Percentiles rank a stretch among this genome's conserved stretches.
Evolutionary conservation across 768 basidiomycete genomes (phyloP).

Genomic region (Tricholoma terreum): DNA sequence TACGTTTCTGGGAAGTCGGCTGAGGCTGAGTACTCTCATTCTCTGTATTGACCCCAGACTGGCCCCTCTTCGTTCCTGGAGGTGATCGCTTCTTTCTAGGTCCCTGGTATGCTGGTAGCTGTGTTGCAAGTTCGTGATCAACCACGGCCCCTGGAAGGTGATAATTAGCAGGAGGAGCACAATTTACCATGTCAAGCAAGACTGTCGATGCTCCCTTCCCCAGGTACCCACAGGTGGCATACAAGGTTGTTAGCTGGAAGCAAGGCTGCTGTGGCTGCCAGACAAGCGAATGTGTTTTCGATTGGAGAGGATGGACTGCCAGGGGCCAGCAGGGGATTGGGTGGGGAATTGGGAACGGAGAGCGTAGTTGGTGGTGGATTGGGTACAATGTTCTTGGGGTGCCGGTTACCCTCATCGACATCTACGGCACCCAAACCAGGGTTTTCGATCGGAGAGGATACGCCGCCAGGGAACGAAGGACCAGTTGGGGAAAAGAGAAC

Average conservation of each 20-base stretch:
- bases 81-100: not conserved
- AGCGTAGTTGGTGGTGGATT: not conserved
- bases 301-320: conserved; percentile 1
- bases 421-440: too few relatives aligned
- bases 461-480: too few relatives aligned
- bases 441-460: too few relatives aligned
- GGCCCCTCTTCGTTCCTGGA: not conserved
- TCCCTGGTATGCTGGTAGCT: not conserved
- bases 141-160: not conserved
- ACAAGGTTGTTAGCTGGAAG: not conserved
- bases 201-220: not conserved
- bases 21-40: too few relatives aligned
- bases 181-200: not conserved
- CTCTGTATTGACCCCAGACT: too few relatives aligned
- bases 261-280: not conserved
- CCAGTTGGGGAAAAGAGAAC: too few relatives aligned
- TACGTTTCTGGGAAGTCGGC: not conserved
- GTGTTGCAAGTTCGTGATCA: not conserved
- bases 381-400: too few relatives aligned
- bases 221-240: not conserved
- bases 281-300: not conserved
- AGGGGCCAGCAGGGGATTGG: not conserved
- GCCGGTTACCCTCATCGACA: too few relatives aligned
- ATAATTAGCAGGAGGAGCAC: not conserved
- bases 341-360: not conserved